Evolutionary conservation across 805 yeast genomes (phyloP), one percentile per base, ranked within the genome.

Genomic region (Teunomyces kruisii): DNA sequence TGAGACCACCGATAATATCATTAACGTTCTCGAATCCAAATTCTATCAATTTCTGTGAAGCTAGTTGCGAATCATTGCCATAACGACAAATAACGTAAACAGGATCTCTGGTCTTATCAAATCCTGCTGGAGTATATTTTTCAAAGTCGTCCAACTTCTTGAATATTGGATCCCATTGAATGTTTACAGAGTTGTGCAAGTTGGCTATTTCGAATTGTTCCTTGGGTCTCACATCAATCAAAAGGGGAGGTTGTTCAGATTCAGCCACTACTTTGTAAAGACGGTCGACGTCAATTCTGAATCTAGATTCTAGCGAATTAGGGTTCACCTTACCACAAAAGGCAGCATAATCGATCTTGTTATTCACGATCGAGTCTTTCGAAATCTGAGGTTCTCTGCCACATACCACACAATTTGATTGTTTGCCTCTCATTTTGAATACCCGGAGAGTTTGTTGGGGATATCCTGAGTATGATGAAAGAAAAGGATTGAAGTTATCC

Each of bases 51-150:
- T 91, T 62, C 45, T 73, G 64, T 1, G 86, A 83, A 0, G 96
- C 95, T 13, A 81, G 62, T 56, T 87, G 90, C 0, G 98, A 91
- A 60, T 94, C 98, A 61, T 88, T 90, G 8, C 99, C 99, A 58
- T 75, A 83, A 27, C 97, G 74, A 64, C 99, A 94, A 14, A 92
- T 71, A 0, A 89, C 86, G 44, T 74, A 76, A 0, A 86, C 61
- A 3, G 51, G 53, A 45, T 56, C 64, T 3, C 50, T 40, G 14
- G 52, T 55, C 26, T 55, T 57, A 40, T 54, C 49, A 39, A 61
- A 56, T 5, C 24, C 27, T 1, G 56, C 40, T 14, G 40, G 40
- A 1, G 61, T 67, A 22, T 46, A 46, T 4, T 48, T 45, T 29
- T 57, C 58, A 14, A 62, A 48, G 10, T 45, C 42, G 9, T 61